A percentile compares a stretch with the other conserved stretches of the same genome.
phyloP scores from a whole-genome alignment of 176 grass and related monocot genomes.

The Pontederia paniculata region DNA sequence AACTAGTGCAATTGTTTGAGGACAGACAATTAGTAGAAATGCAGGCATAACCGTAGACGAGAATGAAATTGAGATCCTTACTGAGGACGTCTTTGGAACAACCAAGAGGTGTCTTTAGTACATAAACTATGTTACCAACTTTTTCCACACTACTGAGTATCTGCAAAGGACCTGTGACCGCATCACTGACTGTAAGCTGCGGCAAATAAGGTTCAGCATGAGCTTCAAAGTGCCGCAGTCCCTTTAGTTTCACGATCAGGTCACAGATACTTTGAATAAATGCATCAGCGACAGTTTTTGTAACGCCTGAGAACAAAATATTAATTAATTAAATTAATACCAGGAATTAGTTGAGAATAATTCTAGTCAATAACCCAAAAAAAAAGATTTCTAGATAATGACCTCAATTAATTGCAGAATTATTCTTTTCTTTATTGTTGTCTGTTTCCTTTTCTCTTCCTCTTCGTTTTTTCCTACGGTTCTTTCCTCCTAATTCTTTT shows the following conservation, averaged over 20 bases:
- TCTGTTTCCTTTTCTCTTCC: too few relatives aligned
- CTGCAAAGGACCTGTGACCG: constrained; percentile 71
- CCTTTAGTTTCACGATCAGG: constrained; percentile 78
- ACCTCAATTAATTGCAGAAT: too few relatives aligned
- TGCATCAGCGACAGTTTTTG: constrained; percentile 82
- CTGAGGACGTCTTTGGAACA: constrained; percentile 66
- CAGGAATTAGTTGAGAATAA: too few relatives aligned
- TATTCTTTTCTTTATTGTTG: too few relatives aligned
- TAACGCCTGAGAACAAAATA: too few relatives aligned
- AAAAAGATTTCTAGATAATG: too few relatives aligned
- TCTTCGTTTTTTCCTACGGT: too few relatives aligned
- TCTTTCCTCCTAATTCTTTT: too few relatives aligned
- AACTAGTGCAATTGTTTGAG: not conserved
- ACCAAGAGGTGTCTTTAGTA: constrained; percentile 72
- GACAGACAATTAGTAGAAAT: not conserved
- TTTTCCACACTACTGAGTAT: constrained; percentile 71
- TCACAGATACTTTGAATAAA: constrained; percentile 79
- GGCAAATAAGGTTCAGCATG: constrained; percentile 94
- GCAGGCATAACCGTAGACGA: not conserved
- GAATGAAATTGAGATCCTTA: constrained; percentile 12
- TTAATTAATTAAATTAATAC: too few relatives aligned
- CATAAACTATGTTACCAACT: constrained; percentile 69
- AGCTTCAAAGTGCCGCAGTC: constrained; percentile 76
- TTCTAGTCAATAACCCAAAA: too few relatives aligned
- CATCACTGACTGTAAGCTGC: constrained; percentile 76